Conservation (phyloP, 139 green algal genomes). For the Mesotaenium endlicherianum region DNA sequence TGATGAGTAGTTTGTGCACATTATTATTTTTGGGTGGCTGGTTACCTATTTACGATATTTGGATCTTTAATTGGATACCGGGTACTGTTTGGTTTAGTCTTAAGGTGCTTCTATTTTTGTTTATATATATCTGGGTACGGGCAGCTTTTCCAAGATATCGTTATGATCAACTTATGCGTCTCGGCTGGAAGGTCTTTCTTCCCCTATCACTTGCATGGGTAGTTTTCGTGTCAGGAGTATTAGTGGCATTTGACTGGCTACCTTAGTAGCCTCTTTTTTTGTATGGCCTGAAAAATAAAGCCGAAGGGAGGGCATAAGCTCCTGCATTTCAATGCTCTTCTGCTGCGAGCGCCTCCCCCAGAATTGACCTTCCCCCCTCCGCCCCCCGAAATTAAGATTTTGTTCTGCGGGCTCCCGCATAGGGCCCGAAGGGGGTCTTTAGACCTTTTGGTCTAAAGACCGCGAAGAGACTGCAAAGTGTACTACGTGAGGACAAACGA, state of each 20-base stretch:
- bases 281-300: no score
- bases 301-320: no score
- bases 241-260: slow-evolving; percentile 59
- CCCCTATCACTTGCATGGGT: slow-evolving; percentile 66
- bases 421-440: no score
- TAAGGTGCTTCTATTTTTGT: slow-evolving; percentile 64
- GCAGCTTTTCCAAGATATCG: slow-evolving; percentile 71
- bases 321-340: no score
- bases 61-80: slow-evolving; percentile 60
- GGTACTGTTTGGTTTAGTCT: slow-evolving; percentile 64
- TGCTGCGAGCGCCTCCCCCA: no score
- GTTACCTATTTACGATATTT: slow-evolving; percentile 56
- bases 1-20: slow-evolving; percentile 67
- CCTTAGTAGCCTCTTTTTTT: slow-evolving; percentile 26
- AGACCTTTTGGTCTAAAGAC: no score
- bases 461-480: no score
- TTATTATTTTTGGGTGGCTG: slow-evolving; percentile 73
- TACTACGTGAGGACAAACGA: no score
- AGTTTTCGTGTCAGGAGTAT: slow-evolving; percentile 52
- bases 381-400: no score
- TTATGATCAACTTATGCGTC: slow-evolving; percentile 72
- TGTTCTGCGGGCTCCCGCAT: no score
- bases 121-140: slow-evolving; percentile 73
- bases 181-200: slow-evolving; percentile 72
- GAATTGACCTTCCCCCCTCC: no score